A percentile compares a stretch with the other conserved stretches of the same genome.
These are phyloP conservation scores for Melaleuca quinquenervia DNA, from an alignment of 345 rosid species.

Conservation along the genomic window DNA sequence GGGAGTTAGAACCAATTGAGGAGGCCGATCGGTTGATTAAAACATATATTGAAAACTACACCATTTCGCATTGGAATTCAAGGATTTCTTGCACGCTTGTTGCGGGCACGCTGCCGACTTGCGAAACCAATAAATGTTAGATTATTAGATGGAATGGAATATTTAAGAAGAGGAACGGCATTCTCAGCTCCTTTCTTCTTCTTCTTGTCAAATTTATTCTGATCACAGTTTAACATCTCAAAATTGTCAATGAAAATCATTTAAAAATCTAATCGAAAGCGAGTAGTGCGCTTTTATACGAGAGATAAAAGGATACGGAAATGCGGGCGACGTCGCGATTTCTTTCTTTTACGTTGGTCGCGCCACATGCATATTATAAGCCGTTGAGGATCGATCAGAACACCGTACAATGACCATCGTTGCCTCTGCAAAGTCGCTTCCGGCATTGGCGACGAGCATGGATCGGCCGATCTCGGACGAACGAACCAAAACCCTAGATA, in stretches of 20 bases:
- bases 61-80: neutral
- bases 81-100: neutral
- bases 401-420: neutral
- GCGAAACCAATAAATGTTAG: neutral
- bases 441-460: neutral
- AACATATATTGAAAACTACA: neutral
- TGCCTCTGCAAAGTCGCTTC: neutral
- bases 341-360: too few relatives aligned
- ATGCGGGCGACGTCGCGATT: too few relatives aligned
- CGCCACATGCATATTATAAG: neutral
- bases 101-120: neutral
- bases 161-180: neutral
- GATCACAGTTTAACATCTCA: neutral
- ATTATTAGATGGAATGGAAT: neutral
- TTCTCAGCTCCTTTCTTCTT: neutral
- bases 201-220: neutral
- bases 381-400: accelerated
- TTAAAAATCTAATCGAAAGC: neutral
- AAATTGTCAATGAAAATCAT: neutral
- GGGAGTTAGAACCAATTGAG: neutral
- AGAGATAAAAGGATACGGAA: too few relatives aligned
- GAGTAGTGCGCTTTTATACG: neutral
- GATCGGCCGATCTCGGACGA: neutral
- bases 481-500: too few relatives aligned
- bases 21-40: neutral